Evolutionary conservation across 2,329 filamentous ascomycete genomes (phyloP).

Genomic region (Calonectria multiphialidica): DNA sequence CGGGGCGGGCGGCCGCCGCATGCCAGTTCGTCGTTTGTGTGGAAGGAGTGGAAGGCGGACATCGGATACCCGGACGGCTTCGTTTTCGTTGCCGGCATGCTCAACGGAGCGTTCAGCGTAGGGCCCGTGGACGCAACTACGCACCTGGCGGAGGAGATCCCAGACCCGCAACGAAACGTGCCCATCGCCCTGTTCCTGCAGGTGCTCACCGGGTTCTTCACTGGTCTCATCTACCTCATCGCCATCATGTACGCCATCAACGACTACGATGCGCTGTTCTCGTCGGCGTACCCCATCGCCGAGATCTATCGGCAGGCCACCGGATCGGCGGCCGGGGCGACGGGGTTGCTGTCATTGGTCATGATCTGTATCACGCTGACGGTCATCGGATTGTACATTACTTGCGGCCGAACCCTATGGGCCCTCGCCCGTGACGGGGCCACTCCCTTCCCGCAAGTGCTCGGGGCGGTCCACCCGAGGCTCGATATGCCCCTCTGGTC

Average conservation of each 20-base stretch:
- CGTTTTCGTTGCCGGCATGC: slow-evolving; percentile 56
- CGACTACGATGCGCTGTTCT: slow-evolving; percentile 62
- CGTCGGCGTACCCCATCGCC: slow-evolving; percentile 71
- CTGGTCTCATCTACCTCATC: slow-evolving; percentile 65
- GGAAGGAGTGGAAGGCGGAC: slow-evolving; percentile 53
- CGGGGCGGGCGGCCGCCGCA: slow-evolving; percentile 43
- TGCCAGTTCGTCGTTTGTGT: slow-evolving; percentile 53
- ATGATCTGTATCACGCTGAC: slow-evolving; percentile 53
- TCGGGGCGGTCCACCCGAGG: slow-evolving; percentile 46
- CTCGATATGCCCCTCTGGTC: slow-evolving; percentile 57
- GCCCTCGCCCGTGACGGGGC: slow-evolving; percentile 55
- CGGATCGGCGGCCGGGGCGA: slow-evolving; percentile 61
- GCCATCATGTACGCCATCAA: slow-evolving; percentile 71
- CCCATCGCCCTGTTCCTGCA: slow-evolving; percentile 66
- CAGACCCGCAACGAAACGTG: slow-evolving; percentile 61
- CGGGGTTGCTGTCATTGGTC: slow-evolving; percentile 60
- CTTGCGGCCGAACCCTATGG: slow-evolving; percentile 55
- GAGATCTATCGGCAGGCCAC: slow-evolving; percentile 75
- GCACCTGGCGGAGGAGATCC: slow-evolving; percentile 76
- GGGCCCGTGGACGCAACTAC: slow-evolving; percentile 75
- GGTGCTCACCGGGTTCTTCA: slow-evolving; percentile 62
- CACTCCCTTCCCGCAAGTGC: slow-evolving; percentile 45
- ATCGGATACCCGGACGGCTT: slow-evolving; percentile 57
- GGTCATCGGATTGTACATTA: slow-evolving; percentile 52
- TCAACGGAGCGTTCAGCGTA: slow-evolving; percentile 77